Percentiles rank a stretch among this genome's conserved stretches.
These are phyloP conservation scores for Penicillium cinerascens DNA, from an alignment of 495 filamentous ascomycete genomes.

Conservation along the genomic window DNA sequence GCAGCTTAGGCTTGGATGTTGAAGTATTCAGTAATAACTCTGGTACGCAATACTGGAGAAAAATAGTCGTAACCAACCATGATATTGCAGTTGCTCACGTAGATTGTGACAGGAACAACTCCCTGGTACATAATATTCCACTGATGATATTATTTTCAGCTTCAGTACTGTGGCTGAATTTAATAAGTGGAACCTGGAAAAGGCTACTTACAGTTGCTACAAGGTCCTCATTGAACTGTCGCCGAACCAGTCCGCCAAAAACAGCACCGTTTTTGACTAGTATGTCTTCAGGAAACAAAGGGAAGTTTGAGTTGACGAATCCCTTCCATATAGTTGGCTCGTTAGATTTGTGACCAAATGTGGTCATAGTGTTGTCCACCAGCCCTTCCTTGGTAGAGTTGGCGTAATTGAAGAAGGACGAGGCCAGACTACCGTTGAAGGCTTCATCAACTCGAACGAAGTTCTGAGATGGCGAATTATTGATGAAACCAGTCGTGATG, in stretches of 20 bases:
- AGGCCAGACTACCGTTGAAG: slow-evolving; percentile 20
- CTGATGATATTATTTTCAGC: slow-evolving; percentile 4
- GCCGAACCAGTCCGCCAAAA: slow-evolving; percentile 19
- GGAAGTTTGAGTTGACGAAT: slow-evolving; percentile 22
- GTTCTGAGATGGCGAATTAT: slow-evolving; percentile 23
- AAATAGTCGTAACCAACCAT: slow-evolving; percentile 31
- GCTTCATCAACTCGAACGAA: slow-evolving; percentile 26
- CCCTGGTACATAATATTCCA: slow-evolving; percentile 28
- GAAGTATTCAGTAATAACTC: slow-evolving; percentile 11
- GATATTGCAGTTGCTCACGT: slow-evolving; percentile 19
- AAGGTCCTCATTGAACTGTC: slow-evolving; percentile 6
- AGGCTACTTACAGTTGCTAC: slow-evolving; percentile 18
- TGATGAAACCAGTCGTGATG: slow-evolving; percentile 27
- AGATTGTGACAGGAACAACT: slow-evolving; percentile 23
- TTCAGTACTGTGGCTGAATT: background rate
- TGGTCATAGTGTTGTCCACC: slow-evolving; percentile 26
- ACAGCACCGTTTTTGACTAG: slow-evolving; percentile 16
- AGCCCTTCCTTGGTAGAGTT: slow-evolving; percentile 25
- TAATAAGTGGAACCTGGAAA: too few species aligned
- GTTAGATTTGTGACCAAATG: slow-evolving; percentile 2
- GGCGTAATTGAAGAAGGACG: slow-evolving; percentile 29
- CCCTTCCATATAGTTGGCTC: slow-evolving; percentile 12
- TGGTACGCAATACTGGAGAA: slow-evolving; percentile 16
- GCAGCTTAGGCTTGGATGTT: slow-evolving; percentile 6
- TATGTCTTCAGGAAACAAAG: slow-evolving; percentile 19